These are phyloP conservation scores for Yarrowia sp. DNA, from an alignment of 805 yeast species.

Conservation along the genomic window DNA sequence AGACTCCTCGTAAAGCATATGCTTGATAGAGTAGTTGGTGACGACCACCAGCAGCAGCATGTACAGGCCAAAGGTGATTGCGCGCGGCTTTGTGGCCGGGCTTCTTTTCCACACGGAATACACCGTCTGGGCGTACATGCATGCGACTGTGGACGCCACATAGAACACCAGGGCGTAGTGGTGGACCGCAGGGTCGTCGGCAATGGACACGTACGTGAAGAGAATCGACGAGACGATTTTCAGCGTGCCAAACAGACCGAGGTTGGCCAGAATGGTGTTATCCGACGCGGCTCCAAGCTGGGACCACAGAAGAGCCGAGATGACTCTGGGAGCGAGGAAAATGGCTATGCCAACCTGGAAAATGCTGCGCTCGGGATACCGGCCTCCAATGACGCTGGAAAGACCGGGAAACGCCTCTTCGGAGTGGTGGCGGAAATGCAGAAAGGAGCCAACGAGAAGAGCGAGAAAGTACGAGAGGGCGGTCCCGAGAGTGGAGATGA, in stretches of 20 bases:
- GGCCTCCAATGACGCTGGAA: constrained; percentile 12
- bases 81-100: neutral
- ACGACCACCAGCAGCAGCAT: neutral
- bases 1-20: constrained; percentile 65
- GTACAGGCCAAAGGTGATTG: constrained; percentile 14
- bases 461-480: constrained; percentile 1
- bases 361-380: constrained; percentile 12
- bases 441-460: constrained; percentile 1
- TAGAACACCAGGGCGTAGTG: constrained; percentile 4
- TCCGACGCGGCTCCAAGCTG: neutral
- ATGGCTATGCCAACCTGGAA: constrained; percentile 19
- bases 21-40: constrained; percentile 67
- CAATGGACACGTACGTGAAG: constrained; percentile 16
- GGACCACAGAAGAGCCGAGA: constrained; percentile 6
- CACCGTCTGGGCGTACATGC: constrained; percentile 21
- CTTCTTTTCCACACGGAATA: constrained; percentile 26
- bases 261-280: constrained; percentile 11
- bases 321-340: constrained; percentile 8
- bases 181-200: constrained; percentile 3
- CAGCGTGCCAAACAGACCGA: constrained; percentile 5
- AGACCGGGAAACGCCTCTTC: constrained; percentile 23
- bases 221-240: neutral
- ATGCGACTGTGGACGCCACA: constrained; percentile 8
- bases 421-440: constrained; percentile 18
- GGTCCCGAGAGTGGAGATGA: neutral